Base-by-base conservation (phyloP, 768 basidiomycete genomes). In the Pleurotus ostreatus region DNA sequence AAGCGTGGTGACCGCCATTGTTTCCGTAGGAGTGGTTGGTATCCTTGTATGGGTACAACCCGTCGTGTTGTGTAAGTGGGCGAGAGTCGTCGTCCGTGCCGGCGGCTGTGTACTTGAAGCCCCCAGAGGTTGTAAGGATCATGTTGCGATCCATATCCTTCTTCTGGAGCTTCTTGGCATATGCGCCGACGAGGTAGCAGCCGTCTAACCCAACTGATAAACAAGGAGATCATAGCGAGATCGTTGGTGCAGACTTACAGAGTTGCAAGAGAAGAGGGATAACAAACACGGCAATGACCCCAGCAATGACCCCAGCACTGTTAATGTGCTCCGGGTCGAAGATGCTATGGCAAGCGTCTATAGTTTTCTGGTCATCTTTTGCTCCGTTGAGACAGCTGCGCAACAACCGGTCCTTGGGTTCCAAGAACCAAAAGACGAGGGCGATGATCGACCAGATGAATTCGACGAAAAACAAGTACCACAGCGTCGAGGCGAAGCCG, bases 201-300 rank as follows among this genome's bases (percentile, higher is more conserved):
- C 72, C 72, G 60, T 77, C 76, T 77, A 25, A 23, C 41, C 38
- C 23, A 23, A 57, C 59, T 11, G 56, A 51, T 49, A 51, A 58
- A 12, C 49, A 56, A 7, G 30, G 15, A 37, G 44, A 7, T 47
- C 23, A 53, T 34, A 39, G 48, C 16, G 38, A 40, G n/a, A 43
- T 34, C 26, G 20, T 22, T 38, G 43, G 11, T 34, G 30, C 9
- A 34, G 11, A 70, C 75, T 65, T 57, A 76, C 76, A 76, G 22
- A 65, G 66, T 64, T 74, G 71, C 38, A 74, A 55, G 23, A 76
- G 53, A 43, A 76, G 63, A 15, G 76, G 73, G 39, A 75, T 59
- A n/a, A 73, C 59, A 15, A 67, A 57, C 16, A 65, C 61, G n/a
- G 69, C 68, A 57, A 75, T 64, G 44, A 72, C 43, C 15, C 53